These are phyloP conservation scores for Emmonsiellopsis sp. DNA, from an alignment of 2,329 filamentous ascomycete genomes.

Conservation along the genomic window DNA sequence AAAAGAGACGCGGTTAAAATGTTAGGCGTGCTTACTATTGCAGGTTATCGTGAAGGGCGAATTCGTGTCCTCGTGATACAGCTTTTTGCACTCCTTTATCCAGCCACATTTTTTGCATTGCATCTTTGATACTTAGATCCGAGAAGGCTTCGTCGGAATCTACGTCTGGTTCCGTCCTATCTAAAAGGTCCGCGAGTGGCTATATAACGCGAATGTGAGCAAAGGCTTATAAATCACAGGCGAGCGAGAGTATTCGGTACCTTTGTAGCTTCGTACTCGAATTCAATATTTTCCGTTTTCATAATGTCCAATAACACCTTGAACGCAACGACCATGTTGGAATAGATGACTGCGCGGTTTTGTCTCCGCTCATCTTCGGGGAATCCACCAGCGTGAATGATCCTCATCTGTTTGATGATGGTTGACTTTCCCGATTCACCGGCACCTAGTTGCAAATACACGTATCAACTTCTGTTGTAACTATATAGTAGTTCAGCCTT, in stretches of 20 bases:
- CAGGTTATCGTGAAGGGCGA: constrained; percentile 89
- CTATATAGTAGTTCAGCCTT: neutral
- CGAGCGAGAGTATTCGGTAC: constrained; percentile 32
- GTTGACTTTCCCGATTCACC: constrained; percentile 95
- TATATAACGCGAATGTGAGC: constrained; percentile 28
- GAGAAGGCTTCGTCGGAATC: constrained; percentile 73
- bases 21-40: constrained; percentile 61
- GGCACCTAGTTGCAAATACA: constrained; percentile 52
- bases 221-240: neutral
- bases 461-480: neutral
- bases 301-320: constrained; percentile 85
- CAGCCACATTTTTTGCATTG: constrained; percentile 75
- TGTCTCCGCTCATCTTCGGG: constrained; percentile 81
- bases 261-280: constrained; percentile 69
- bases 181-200: constrained; percentile 69
- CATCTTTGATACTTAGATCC: constrained; percentile 49
- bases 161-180: constrained; percentile 67
- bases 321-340: constrained; percentile 87
- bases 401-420: constrained; percentile 96
- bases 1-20: neutral
- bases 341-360: constrained; percentile 92
- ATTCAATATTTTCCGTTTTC: constrained; percentile 70
- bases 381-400: constrained; percentile 92
- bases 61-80: constrained; percentile 92
- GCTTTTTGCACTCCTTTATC: constrained; percentile 76